phyloP scores from a whole-genome alignment of 2,329 filamentous ascomycete genomes.

The Teratosphaeria nubilosa region DNA sequence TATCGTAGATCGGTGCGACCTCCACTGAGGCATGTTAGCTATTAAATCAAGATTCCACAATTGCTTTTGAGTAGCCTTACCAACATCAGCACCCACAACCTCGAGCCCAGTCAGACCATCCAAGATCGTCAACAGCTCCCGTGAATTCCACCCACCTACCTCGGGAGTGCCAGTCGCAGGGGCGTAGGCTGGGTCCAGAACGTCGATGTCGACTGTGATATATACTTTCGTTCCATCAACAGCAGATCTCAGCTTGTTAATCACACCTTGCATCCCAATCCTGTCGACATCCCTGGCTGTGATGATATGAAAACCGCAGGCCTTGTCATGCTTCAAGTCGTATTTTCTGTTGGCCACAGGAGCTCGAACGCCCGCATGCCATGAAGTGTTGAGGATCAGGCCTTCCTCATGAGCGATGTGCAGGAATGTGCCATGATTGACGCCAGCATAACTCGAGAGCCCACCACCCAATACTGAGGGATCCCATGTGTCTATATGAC shows the following conservation, averaged over 20 bases:
- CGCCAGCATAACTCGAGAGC: constrained; percentile 49
- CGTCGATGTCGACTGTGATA: constrained; percentile 48
- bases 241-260: constrained; percentile 40
- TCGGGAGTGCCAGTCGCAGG: constrained; percentile 50
- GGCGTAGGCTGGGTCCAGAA: constrained; percentile 47
- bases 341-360: constrained; percentile 39
- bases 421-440: constrained; percentile 54
- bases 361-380: constrained; percentile 53
- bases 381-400: constrained; percentile 47
- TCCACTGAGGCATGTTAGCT: constrained; percentile 36
- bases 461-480: constrained; percentile 46
- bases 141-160: constrained; percentile 51
- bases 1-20: constrained; percentile 53
- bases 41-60: neutral
- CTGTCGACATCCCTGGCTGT: constrained; percentile 47
- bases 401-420: constrained; percentile 54
- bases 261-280: constrained; percentile 38
- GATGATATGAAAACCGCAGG: constrained; percentile 50
- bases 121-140: constrained; percentile 49
- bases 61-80: constrained; percentile 23
- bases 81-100: constrained; percentile 49
- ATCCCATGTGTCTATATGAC: constrained; percentile 46
- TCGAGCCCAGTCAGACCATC: constrained; percentile 49
- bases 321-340: constrained; percentile 47
- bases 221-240: constrained; percentile 46